Evolutionary conservation across 169 alveolate species (phyloP).

Genomic region (Plasmodium malariae): DNA sequence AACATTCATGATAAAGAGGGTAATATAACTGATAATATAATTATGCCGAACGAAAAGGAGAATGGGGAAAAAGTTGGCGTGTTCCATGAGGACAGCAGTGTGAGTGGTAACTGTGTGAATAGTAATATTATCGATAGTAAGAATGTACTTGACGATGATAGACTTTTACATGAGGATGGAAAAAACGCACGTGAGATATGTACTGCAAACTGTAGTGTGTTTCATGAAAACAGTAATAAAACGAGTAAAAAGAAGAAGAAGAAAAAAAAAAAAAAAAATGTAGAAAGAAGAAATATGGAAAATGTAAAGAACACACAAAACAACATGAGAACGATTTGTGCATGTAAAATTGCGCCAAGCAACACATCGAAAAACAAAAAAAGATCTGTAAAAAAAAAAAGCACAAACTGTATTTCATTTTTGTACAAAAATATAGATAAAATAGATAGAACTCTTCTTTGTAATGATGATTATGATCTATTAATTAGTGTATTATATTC

Average conservation of each 20-base stretch:
- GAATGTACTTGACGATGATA: too few relatives aligned
- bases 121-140: too few relatives aligned
- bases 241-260: too few relatives aligned
- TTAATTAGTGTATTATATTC: constrained; percentile 34
- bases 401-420: background rate
- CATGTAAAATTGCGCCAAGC: background rate
- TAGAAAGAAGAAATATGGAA: background rate
- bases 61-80: background rate
- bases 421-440: constrained; percentile 33
- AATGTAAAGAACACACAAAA: background rate
- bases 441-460: constrained; percentile 14
- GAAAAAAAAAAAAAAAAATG: background rate
- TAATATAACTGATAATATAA: background rate
- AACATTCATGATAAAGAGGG: background rate
- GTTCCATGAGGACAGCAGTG: too few relatives aligned
- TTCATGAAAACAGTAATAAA: too few relatives aligned
- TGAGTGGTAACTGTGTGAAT: too few relatives aligned
- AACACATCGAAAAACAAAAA: constrained; percentile 4
- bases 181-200: too few relatives aligned
- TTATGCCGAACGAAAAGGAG: background rate
- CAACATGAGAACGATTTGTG: background rate
- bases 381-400: background rate
- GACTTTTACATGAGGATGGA: too few relatives aligned
- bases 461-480: constrained; percentile 26
- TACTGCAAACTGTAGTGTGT: too few relatives aligned